Conservation (phyloP, 768 basidiomycete species). For the Collybia mongolica region DNA sequence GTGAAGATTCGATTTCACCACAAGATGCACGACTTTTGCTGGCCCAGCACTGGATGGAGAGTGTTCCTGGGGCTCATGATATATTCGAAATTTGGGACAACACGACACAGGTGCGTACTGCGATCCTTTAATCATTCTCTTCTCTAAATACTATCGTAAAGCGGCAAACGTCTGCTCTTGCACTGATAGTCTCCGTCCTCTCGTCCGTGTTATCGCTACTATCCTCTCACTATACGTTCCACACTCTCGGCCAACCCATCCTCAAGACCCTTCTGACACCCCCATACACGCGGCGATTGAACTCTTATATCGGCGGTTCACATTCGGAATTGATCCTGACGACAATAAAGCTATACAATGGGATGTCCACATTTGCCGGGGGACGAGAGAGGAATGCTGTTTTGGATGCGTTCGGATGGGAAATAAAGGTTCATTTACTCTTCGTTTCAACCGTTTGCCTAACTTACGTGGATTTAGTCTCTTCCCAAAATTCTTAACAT, state of each 20-base stretch:
- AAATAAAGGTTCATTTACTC: constrained; percentile 59
- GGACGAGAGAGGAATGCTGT: constrained; percentile 63
- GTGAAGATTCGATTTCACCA: constrained; percentile 45
- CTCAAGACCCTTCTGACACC: constrained; percentile 59
- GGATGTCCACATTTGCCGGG: constrained; percentile 61
- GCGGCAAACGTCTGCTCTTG: constrained; percentile 42
- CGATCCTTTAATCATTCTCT: not conserved
- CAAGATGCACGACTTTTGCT: constrained; percentile 62
- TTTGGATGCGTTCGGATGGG: constrained; percentile 76
- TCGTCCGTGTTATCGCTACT: constrained; percentile 61
- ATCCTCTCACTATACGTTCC: constrained; percentile 68
- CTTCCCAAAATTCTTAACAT: constrained; percentile 67
- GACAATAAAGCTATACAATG: constrained; percentile 61
- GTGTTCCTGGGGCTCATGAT: constrained; percentile 53
- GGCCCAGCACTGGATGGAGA: constrained; percentile 61
- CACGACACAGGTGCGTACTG: constrained; percentile 43
- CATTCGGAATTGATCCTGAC: constrained; percentile 67
- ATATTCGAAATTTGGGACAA: constrained; percentile 64
- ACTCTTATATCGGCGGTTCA: constrained; percentile 58
- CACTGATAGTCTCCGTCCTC: constrained; percentile 50
- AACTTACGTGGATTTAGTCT: constrained; percentile 36
- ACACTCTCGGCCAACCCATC: constrained; percentile 60
- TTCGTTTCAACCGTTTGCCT: not conserved
- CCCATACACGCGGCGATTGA: constrained; percentile 54
- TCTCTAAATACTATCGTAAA: constrained; percentile 15